A percentile compares a stretch with the other conserved stretches of the same genome.
These are phyloP conservation scores for Diaporthe sp. DNA, from an alignment of 2,329 filamentous ascomycete genomes.

Conservation along the genomic window DNA sequence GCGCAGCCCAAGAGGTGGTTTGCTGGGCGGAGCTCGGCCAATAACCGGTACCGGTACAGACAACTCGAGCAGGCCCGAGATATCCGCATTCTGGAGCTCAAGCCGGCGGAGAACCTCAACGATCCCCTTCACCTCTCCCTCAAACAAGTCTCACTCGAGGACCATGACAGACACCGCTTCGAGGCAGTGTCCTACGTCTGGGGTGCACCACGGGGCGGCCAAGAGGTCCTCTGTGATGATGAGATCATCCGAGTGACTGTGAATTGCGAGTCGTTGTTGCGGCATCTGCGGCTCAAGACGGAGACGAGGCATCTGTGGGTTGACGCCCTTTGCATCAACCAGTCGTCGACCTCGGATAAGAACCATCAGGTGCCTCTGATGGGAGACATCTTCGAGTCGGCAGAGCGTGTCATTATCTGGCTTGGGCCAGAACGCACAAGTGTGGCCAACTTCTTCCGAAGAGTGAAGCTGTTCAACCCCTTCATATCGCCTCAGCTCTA, in stretches of 20 bases:
- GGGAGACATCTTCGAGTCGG: slow-evolving; percentile 19
- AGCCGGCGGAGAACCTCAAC: neutral
- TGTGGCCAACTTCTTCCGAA: slow-evolving; percentile 25
- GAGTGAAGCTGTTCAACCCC: slow-evolving; percentile 13
- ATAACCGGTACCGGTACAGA: neutral
- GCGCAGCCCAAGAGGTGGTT: neutral
- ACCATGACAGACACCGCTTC: neutral
- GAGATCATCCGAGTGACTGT: neutral
- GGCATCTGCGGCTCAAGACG: neutral
- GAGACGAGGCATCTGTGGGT: neutral
- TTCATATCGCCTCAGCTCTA: slow-evolving; percentile 22
- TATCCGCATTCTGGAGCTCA: slow-evolving; percentile 11
- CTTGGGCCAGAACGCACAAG: neutral
- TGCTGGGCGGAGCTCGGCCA: neutral
- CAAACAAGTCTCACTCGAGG: neutral
- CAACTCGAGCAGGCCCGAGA: neutral
- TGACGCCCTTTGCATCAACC: slow-evolving; percentile 17
- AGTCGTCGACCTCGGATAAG: slow-evolving; percentile 1
- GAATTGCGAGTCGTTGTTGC: slow-evolving; percentile 1
- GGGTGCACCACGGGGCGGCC: neutral
- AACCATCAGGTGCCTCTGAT: slow-evolving; percentile 17
- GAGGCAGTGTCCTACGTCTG: slow-evolving; percentile 15
- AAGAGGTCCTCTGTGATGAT: neutral
- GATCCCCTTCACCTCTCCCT: slow-evolving; percentile 5
- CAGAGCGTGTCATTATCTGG: slow-evolving; percentile 14